These are phyloP conservation scores for Euphorbia pulcherrima DNA, from an alignment of 345 rosid genomes.

Conservation along the genomic window DNA sequence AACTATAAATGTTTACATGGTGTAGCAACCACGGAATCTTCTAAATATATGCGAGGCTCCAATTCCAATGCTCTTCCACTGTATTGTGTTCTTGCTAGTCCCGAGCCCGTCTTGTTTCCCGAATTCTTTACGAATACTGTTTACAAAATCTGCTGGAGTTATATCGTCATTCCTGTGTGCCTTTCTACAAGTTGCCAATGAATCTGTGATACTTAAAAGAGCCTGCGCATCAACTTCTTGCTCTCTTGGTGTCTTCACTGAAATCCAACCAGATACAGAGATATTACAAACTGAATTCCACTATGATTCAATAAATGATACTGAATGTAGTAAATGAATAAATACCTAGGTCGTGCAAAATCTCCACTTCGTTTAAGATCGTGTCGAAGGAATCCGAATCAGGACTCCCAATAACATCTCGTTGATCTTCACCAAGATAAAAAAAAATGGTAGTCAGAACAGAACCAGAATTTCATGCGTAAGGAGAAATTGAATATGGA, in stretches of 20 bases:
- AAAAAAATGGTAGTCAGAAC: not conserved
- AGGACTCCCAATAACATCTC: slow-evolving; percentile 27
- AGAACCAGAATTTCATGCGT: not conserved
- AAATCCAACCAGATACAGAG: not conserved
- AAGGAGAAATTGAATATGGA: not conserved
- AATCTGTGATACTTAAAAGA: slow-evolving; percentile 30
- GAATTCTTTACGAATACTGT: slow-evolving; percentile 25
- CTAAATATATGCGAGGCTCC: slow-evolving; percentile 22
- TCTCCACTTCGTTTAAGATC: slow-evolving; percentile 31
- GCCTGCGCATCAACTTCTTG: slow-evolving; percentile 49
- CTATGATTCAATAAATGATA: not conserved
- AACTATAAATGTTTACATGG: slow-evolving; percentile 40
- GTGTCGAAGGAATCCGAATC: slow-evolving; percentile 32
- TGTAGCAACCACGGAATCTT: slow-evolving; percentile 29
- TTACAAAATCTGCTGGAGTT: slow-evolving; percentile 30
- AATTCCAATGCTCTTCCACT: slow-evolving; percentile 38
- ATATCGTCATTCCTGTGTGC: slow-evolving; percentile 31
- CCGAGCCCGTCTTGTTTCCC: slow-evolving; percentile 18
- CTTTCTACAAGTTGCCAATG: slow-evolving; percentile 25
- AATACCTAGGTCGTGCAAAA: slow-evolving; percentile 39
- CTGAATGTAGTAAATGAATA: slow-evolving; percentile 3
- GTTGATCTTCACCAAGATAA: slow-evolving; percentile 28
- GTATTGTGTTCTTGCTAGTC: slow-evolving; percentile 11
- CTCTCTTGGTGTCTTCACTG: slow-evolving; percentile 45
- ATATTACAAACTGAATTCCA: not conserved